phyloP scores from a whole-genome alignment of 345 rosid species.

The Syzygium jambos region DNA sequence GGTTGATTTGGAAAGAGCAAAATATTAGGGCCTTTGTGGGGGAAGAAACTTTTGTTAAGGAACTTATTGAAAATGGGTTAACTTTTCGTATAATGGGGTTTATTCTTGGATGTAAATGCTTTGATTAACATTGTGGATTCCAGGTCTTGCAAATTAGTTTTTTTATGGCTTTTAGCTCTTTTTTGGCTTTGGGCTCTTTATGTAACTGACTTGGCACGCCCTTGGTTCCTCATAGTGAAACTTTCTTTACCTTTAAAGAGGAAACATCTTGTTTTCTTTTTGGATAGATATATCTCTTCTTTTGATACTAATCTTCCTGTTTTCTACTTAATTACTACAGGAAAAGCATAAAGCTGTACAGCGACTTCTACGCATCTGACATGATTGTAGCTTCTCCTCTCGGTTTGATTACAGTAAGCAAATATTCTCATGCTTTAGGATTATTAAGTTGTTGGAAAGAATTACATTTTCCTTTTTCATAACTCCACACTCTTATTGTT shows the following conservation, averaged over 20 bases:
- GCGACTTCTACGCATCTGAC: constrained; percentile 84
- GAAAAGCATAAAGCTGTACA: constrained; percentile 71
- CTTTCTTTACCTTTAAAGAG: neutral
- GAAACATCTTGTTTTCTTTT: neutral
- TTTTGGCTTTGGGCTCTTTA: neutral
- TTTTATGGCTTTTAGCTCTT: neutral
- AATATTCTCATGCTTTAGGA: neutral
- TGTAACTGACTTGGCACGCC: neutral
- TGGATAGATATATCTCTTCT: neutral
- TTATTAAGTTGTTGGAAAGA: neutral
- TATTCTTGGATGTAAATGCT: neutral
- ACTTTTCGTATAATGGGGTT: neutral
- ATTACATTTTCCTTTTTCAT: neutral
- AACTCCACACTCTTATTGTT: neutral
- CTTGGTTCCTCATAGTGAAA: neutral
- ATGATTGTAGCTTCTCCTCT: constrained; percentile 89
- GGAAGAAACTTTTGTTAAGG: neutral
- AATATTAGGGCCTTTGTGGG: neutral
- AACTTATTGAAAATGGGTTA: neutral
- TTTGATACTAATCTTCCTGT: constrained; percentile 1
- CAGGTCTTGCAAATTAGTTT: neutral
- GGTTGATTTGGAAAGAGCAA: neutral
- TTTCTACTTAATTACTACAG: constrained; percentile 18
- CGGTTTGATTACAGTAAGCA: constrained; percentile 50
- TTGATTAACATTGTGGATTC: neutral